Evolutionary conservation across 768 basidiomycete species (phyloP).

Genomic region (Mycena epipterygia): DNA sequence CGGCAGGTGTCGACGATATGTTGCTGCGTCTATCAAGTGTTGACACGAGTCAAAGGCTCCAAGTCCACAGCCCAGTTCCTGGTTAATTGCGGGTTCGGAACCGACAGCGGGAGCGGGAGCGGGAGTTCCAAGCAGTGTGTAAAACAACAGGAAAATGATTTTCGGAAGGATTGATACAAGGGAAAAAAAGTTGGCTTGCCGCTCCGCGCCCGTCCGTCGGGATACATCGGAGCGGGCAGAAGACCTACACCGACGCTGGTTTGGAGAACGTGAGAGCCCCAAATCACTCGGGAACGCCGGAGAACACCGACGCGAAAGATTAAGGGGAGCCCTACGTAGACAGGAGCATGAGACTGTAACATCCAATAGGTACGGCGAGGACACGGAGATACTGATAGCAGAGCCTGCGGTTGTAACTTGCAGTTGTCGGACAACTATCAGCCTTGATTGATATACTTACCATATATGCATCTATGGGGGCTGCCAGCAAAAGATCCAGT

Average conservation of each 20-base stretch:
- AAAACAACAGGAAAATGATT: background rate
- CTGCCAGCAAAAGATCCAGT: no score
- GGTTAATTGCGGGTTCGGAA: background rate
- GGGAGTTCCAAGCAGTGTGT: background rate
- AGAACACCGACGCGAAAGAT: background rate
- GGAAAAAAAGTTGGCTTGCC: background rate
- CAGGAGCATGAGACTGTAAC: no score
- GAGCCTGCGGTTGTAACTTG: no score
- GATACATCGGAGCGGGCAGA: background rate
- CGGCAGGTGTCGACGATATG: background rate
- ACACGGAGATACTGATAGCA: no score
- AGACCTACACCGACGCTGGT: background rate
- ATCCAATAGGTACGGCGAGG: no score
- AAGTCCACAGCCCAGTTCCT: background rate
- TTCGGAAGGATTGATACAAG: background rate
- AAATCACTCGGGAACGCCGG: background rate
- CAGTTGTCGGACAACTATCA: no score
- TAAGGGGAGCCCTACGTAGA: background rate
- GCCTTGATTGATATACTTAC: no score
- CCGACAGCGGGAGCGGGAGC: background rate
- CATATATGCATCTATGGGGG: no score
- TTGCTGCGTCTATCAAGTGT: slow-evolving; percentile 11
- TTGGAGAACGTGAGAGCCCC: slow-evolving; percentile 3
- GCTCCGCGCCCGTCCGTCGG: background rate
- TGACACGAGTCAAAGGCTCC: background rate